phyloP scores from a whole-genome alignment of 2,329 filamentous ascomycete species.

The Colletotrichum graminicola region DNA sequence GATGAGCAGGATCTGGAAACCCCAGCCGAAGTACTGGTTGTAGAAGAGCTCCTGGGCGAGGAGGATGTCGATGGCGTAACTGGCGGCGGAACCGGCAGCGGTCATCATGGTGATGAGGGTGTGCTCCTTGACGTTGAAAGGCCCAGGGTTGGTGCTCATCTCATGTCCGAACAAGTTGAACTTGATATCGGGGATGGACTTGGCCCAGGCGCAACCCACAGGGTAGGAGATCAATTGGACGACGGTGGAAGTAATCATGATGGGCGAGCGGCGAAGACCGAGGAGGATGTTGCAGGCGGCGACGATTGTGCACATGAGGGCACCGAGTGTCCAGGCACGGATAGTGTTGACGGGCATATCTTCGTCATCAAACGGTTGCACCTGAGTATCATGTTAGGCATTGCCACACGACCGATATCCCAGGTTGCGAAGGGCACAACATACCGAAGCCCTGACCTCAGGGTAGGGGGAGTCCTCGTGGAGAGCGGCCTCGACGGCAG shows the following conservation, averaged over 20 bases:
- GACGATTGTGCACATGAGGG: constrained; percentile 69
- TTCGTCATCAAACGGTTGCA: constrained; percentile 54
- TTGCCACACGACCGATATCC: too few species aligned
- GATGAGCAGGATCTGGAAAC: constrained; percentile 66
- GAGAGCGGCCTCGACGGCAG: constrained; percentile 59
- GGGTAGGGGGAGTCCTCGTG: constrained; percentile 70
- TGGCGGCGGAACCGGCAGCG: constrained; percentile 51
- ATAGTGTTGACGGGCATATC: constrained; percentile 69
- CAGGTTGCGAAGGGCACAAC: background rate
- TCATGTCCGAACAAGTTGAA: constrained; percentile 50
- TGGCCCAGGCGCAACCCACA: constrained; percentile 52
- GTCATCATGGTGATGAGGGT: constrained; percentile 63
- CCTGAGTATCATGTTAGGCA: constrained; percentile 38
- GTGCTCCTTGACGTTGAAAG: constrained; percentile 62
- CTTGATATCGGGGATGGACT: constrained; percentile 48
- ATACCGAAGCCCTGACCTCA: constrained; percentile 56
- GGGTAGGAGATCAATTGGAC: constrained; percentile 69
- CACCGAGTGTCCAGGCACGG: constrained; percentile 70
- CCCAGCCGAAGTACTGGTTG: constrained; percentile 60
- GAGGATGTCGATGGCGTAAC: constrained; percentile 57
- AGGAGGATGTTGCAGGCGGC: constrained; percentile 70
- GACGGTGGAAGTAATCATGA: constrained; percentile 65
- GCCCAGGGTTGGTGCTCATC: constrained; percentile 55
- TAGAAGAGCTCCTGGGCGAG: constrained; percentile 62
- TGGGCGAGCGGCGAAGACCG: constrained; percentile 61